Evolutionary conservation across 2,329 filamentous ascomycete genomes (phyloP).

Genomic region (Pseudogymnoascus sp.): DNA sequence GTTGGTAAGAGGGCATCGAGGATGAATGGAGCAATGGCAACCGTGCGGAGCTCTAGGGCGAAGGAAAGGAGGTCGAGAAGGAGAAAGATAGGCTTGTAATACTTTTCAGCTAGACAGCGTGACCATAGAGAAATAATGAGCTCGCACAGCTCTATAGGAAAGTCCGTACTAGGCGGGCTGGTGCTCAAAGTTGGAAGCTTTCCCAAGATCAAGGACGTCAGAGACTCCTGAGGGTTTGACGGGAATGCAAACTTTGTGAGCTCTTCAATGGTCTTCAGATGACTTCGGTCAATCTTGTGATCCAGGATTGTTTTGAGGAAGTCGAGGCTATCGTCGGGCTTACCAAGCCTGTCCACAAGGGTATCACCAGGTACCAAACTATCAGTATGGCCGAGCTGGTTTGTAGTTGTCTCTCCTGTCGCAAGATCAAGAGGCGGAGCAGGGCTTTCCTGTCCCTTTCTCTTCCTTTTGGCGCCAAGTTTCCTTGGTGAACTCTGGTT

Average conservation of each 20-base stretch:
- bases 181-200: slow-evolving; percentile 52
- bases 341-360: slow-evolving; percentile 31
- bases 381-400: slow-evolving; percentile 11
- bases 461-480: slow-evolving; percentile 50
- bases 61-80: slow-evolving; percentile 57
- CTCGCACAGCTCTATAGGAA: slow-evolving; percentile 54
- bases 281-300: slow-evolving; percentile 33
- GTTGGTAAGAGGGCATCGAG: slow-evolving; percentile 48
- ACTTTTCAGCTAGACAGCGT: slow-evolving; percentile 54
- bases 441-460: slow-evolving; percentile 19
- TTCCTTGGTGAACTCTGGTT: slow-evolving; percentile 52
- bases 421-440: neutral
- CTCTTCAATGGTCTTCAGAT: slow-evolving; percentile 58
- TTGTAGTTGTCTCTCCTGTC: neutral
- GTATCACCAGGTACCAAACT: slow-evolving; percentile 23
- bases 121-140: slow-evolving; percentile 61
- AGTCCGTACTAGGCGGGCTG: slow-evolving; percentile 40
- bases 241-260: slow-evolving; percentile 58
- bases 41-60: slow-evolving; percentile 53
- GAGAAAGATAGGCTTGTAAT: slow-evolving; percentile 54
- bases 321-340: slow-evolving; percentile 35
- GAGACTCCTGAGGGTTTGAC: slow-evolving; percentile 50
- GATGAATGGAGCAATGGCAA: slow-evolving; percentile 50
- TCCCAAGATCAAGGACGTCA: slow-evolving; percentile 61
- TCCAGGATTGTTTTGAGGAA: slow-evolving; percentile 29